phyloP scores from a whole-genome alignment of 2,329 filamentous ascomycete species.

The Leptographium flavum region DNA sequence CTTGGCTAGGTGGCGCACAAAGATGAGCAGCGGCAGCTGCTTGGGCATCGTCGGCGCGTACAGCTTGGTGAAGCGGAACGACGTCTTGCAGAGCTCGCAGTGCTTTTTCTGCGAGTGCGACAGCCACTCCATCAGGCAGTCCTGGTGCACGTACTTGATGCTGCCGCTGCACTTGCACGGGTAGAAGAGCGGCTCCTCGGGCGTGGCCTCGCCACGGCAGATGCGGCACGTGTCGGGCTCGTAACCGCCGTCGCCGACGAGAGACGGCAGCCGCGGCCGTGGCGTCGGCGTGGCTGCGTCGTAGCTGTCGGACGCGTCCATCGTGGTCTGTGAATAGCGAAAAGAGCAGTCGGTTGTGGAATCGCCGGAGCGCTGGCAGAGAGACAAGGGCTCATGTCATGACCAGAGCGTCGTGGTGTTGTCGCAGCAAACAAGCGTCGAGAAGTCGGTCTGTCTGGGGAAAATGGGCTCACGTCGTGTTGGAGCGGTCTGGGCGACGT shows the following conservation, averaged over 20 bases:
- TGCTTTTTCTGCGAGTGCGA: slow-evolving; percentile 99
- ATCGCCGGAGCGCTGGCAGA: background rate
- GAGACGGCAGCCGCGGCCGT: background rate
- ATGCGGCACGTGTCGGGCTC: slow-evolving; percentile 84
- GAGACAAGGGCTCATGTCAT: background rate
- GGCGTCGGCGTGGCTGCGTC: too few relatives aligned
- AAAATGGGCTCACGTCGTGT: too few relatives aligned
- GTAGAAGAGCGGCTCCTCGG: slow-evolving; percentile 80
- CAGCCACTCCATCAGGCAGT: slow-evolving; percentile 97
- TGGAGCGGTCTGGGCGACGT: too few relatives aligned
- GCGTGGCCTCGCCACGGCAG: slow-evolving; percentile 76
- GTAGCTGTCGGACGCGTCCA: too few relatives aligned
- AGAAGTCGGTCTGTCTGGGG: too few relatives aligned
- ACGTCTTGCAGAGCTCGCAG: slow-evolving; percentile 97
- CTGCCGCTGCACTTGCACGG: slow-evolving; percentile 98
- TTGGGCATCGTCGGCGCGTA: slow-evolving; percentile 91
- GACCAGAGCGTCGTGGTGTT: background rate
- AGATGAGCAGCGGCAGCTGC: slow-evolving; percentile 65
- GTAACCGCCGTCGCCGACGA: background rate
- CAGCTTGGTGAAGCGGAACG: slow-evolving; percentile 94
- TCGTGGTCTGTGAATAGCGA: too few relatives aligned
- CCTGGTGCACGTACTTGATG: slow-evolving; percentile 96
- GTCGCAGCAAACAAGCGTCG: too few relatives aligned
- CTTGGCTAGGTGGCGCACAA: slow-evolving; percentile 61
- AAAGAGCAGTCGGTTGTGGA: too few relatives aligned